phyloP scores from a whole-genome alignment of 2,329 filamentous ascomycete species.

The Blastomyces percursus region DNA sequence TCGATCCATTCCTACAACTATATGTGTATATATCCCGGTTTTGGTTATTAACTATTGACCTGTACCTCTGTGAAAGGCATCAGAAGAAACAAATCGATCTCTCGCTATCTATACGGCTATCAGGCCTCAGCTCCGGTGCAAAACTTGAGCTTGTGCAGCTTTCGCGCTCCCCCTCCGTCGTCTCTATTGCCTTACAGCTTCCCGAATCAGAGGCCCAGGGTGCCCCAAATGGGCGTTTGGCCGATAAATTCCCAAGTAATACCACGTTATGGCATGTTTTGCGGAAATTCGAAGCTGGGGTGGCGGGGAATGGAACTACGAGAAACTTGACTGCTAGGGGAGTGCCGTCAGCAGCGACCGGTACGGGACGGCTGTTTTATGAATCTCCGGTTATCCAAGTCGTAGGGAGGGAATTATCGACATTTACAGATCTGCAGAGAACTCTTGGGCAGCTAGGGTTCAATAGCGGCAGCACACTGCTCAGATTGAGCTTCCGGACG shows the following conservation, averaged over 20 bases:
- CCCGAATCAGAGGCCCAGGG: slow-evolving; percentile 57
- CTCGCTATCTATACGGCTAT: slow-evolving; percentile 70
- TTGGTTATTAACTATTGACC: background rate
- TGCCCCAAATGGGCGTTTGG: slow-evolving; percentile 55
- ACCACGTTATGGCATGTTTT: slow-evolving; percentile 82
- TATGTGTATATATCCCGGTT: background rate
- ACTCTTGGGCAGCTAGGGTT: slow-evolving; percentile 77
- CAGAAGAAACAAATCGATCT: slow-evolving; percentile 81
- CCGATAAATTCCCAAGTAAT: slow-evolving; percentile 78
- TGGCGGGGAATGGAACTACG: slow-evolving; percentile 48
- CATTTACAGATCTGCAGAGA: slow-evolving; percentile 76
- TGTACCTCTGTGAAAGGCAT: slow-evolving; percentile 41
- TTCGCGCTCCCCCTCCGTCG: slow-evolving; percentile 71
- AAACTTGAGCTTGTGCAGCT: slow-evolving; percentile 85
- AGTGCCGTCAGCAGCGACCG: slow-evolving; percentile 48
- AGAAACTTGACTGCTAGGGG: slow-evolving; percentile 79
- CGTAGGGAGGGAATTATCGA: slow-evolving; percentile 66
- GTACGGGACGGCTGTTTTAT: slow-evolving; percentile 68
- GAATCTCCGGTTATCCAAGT: slow-evolving; percentile 77
- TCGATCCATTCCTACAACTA: background rate
- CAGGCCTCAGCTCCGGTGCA: slow-evolving; percentile 71
- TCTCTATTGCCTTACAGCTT: slow-evolving; percentile 81
- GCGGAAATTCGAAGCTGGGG: slow-evolving; percentile 75
- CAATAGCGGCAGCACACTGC: slow-evolving; percentile 68
- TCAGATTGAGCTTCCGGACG: slow-evolving; percentile 64